Evolutionary conservation across 1,139 yeast genomes (phyloP), one percentile per base, ranked within the genome.

Genomic region (Lodderomyces orthopsilosis): DNA sequence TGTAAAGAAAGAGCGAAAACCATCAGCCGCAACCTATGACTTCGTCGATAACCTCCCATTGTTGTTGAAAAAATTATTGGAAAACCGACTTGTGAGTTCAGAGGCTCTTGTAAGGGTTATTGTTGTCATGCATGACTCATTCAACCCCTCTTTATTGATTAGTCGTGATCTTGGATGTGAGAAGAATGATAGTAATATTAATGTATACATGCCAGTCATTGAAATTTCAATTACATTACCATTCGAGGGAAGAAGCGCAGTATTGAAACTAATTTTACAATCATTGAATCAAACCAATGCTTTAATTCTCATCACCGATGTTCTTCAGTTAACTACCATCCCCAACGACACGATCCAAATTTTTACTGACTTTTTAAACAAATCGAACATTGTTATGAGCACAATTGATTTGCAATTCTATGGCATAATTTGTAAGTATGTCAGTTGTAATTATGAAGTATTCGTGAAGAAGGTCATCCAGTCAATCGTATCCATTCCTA

Each of bases 381-480:
- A 35, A 10, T n/a, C 27, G 8, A 28, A 21, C 10, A 49, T 53
- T 17, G 55, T 50, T 14, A 52, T 52, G 4, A 44, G 52, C 2
- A 46, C 50, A 4, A 37, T 44, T 2, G 72, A 68, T 30, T 50
- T 69, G 36, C 41, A 46, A 2, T 41, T 58, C 3, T 57, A 57
- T 34, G 65, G 71, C 1, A 46, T 48, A 7, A 51, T 70, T 8
- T 68, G 70, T 41, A 56, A 52, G 35, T 36, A 46, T 5, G 43
- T 62, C 6, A 46, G 53, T 4, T 41, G 41, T 3, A 61, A 59
- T 22, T 69, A 55, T 45, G 64, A 58, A 30, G 40, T 50, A 0
- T 58, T 68, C 41, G 67, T 65, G 7, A 71, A 70, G 43, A 57
- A 51, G 35, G 49, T 70, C 2, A 57, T 71, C 13, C 75, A 70